Conservation (phyloP, 257 asterid species). For the Henckelia pumila region DNA sequence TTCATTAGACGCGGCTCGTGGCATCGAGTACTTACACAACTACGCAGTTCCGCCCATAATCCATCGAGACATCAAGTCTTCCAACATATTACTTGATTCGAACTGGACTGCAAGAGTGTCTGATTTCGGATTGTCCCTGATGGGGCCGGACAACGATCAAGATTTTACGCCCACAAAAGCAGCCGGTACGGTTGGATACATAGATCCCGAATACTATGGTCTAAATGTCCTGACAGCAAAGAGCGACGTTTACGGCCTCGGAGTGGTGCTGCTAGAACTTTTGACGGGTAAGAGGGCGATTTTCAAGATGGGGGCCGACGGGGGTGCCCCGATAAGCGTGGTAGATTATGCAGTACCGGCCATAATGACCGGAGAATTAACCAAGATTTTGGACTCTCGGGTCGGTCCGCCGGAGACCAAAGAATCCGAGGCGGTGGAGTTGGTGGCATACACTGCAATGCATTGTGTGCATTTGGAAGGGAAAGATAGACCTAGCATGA, state of each 20-base stretch:
- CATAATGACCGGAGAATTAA: constrained; percentile 57
- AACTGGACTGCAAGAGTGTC: constrained; percentile 77
- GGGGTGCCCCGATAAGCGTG: constrained; percentile 49
- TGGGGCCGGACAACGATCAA: constrained; percentile 54
- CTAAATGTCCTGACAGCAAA: constrained; percentile 71
- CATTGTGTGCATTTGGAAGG: constrained; percentile 88
- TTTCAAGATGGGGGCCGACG: constrained; percentile 46
- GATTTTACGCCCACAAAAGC: constrained; percentile 51
- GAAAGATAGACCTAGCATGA: constrained; percentile 74
- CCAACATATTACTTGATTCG: constrained; percentile 69
- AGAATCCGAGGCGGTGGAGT: constrained; percentile 77
- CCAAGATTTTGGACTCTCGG: constrained; percentile 46
- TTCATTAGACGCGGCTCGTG: constrained; percentile 77
- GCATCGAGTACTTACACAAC: constrained; percentile 77
- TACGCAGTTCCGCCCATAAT: constrained; percentile 88
- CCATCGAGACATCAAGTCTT: constrained; percentile 84
- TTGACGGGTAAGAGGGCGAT: constrained; percentile 77
- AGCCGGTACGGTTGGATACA: constrained; percentile 83
- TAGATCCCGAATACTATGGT: constrained; percentile 74
- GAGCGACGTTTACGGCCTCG: constrained; percentile 54
- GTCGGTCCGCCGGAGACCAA: constrained; percentile 52
- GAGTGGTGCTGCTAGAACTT: constrained; percentile 71
- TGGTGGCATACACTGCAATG: constrained; percentile 82
- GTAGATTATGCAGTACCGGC: constrained; percentile 76
- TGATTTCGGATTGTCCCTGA: constrained; percentile 73